These are phyloP conservation scores for Sporisorium graminicola DNA, from an alignment of 1,284 basidiomycete species.

Conservation along the genomic window DNA sequence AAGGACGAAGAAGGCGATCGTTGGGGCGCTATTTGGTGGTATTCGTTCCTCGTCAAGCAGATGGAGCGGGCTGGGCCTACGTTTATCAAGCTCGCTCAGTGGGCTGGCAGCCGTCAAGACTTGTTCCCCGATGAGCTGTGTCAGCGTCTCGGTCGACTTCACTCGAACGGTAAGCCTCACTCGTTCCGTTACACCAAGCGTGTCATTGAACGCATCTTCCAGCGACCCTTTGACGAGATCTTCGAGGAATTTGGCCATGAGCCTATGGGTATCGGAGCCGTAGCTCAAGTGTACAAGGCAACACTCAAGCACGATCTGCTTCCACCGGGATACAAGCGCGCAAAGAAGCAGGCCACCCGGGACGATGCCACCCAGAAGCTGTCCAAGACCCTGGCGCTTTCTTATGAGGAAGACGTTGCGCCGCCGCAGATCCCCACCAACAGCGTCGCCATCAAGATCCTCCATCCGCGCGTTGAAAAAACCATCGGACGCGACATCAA, in stretches of 20 bases:
- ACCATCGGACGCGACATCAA: constrained; percentile 88
- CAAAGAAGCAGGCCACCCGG: constrained; percentile 37
- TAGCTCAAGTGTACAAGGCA: constrained; percentile 93
- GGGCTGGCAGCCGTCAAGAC: constrained; percentile 95
- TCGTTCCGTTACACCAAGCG: constrained; percentile 82
- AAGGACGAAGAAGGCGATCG: constrained; percentile 57
- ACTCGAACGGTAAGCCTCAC: constrained; percentile 90
- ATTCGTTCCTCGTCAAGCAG: constrained; percentile 83
- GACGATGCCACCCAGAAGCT: constrained; percentile 35
- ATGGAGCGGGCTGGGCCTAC: constrained; percentile 97
- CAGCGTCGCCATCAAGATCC: constrained; percentile 92
- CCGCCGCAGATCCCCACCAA: constrained; percentile 61
- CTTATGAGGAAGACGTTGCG: constrained; percentile 58
- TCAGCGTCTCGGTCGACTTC: constrained; percentile 84
- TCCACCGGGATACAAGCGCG: constrained; percentile 73
- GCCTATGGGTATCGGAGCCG: constrained; percentile 97
- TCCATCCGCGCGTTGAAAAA: constrained; percentile 82
- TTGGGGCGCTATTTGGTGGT: constrained; percentile 82
- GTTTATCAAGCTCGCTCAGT: constrained; percentile 98
- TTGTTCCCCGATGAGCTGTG: constrained; percentile 94
- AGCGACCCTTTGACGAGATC: constrained; percentile 80
- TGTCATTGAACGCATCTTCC: constrained; percentile 86
- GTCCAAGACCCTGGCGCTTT: constrained; percentile 54
- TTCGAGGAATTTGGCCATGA: constrained; percentile 89
- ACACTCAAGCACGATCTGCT: constrained; percentile 85